These are phyloP conservation scores for Fusarium sp. DNA, from an alignment of 2,329 filamentous ascomycete species.

Conservation along the genomic window DNA sequence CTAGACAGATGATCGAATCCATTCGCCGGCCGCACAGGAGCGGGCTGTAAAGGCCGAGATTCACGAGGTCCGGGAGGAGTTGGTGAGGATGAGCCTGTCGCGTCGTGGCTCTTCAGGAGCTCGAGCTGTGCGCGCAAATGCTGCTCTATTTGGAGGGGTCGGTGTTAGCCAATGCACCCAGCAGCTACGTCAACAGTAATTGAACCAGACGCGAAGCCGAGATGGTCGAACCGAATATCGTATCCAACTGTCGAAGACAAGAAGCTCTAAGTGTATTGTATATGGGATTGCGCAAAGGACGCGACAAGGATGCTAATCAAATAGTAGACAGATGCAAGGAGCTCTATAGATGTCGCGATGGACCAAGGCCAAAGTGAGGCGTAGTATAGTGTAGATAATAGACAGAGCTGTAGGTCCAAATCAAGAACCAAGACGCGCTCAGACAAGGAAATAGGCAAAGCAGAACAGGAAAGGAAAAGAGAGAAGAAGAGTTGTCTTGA, in stretches of 20 bases:
- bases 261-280: slow-evolving; percentile 24
- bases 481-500: slow-evolving; percentile 38
- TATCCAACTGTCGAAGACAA: slow-evolving; percentile 14
- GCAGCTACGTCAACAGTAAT: slow-evolving; percentile 34
- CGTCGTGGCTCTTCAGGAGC: slow-evolving; percentile 56
- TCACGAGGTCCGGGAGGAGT: slow-evolving; percentile 47
- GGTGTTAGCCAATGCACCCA: slow-evolving; percentile 42
- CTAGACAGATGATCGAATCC: slow-evolving; percentile 58
- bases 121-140: slow-evolving; percentile 59
- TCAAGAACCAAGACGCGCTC: slow-evolving; percentile 20
- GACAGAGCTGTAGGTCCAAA: slow-evolving; percentile 17
- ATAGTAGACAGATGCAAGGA: slow-evolving; percentile 29
- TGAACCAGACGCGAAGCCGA: slow-evolving; percentile 23
- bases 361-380: slow-evolving; percentile 13
- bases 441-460: slow-evolving; percentile 26
- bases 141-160: slow-evolving; percentile 50
- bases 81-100: slow-evolving; percentile 48
- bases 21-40: slow-evolving; percentile 54
- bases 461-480: slow-evolving; percentile 23
- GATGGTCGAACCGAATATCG: slow-evolving; percentile 20
- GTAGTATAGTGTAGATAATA: slow-evolving; percentile 19
- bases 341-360: slow-evolving; percentile 39
- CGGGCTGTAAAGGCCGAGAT: slow-evolving; percentile 47
- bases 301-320: slow-evolving; percentile 43
- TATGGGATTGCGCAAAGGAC: slow-evolving; percentile 33